Evolutionary conservation across 2,329 filamentous ascomycete species (phyloP).

Genomic region (Stemphylium vesicarium): DNA sequence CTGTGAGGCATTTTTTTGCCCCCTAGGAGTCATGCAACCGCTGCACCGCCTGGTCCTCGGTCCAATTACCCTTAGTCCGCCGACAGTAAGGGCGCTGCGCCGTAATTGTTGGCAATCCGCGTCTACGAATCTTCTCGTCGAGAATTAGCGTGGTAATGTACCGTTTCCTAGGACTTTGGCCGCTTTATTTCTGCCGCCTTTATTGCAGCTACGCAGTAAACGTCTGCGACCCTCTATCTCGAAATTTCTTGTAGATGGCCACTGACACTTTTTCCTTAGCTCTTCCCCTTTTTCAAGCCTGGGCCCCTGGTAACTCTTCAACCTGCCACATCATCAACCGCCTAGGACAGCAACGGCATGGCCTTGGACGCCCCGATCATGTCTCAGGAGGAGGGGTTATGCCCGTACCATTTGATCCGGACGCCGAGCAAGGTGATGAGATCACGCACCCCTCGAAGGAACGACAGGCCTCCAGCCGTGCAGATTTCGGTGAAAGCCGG

Average conservation of each 20-base stretch:
- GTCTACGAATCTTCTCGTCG: background rate
- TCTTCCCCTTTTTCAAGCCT: conserved; percentile 1
- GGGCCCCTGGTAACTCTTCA: background rate
- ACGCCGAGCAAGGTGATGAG: conserved; percentile 1
- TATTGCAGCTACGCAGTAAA: background rate
- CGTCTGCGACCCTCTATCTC: too few relatives aligned
- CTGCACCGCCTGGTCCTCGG: conserved; percentile 6
- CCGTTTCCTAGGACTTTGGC: background rate
- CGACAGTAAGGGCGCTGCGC: background rate
- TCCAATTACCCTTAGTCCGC: background rate
- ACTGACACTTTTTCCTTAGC: background rate
- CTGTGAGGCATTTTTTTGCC: conserved; percentile 23
- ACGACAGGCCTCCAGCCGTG: background rate
- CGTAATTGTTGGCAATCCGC: background rate
- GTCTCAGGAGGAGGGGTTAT: conserved; percentile 13
- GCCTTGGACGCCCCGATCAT: conserved; percentile 12
- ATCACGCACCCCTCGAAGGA: background rate
- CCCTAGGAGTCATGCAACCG: conserved; percentile 14
- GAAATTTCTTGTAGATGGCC: background rate
- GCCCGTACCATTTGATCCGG: background rate
- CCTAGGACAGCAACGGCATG: conserved; percentile 7
- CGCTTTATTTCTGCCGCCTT: background rate
- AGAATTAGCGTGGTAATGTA: background rate
- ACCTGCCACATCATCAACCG: conserved; percentile 18
- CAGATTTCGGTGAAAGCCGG: background rate